A percentile compares a stretch with the other conserved stretches of the same genome.
Conservation (phyloP, 2,329 filamentous ascomycete genomes). For the Fusarium sp. region DNA sequence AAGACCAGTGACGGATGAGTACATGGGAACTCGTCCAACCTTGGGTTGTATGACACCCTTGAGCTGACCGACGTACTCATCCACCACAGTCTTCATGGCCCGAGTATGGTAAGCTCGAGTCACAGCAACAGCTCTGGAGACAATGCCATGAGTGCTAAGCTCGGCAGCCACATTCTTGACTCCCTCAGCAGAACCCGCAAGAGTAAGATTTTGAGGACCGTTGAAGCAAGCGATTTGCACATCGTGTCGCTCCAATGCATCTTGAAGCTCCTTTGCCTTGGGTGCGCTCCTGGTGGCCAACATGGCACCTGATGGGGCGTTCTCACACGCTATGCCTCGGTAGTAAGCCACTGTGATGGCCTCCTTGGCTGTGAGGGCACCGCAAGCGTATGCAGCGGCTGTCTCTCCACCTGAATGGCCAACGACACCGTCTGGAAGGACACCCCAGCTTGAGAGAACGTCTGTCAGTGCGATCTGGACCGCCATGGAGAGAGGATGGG, state of each 20-base stretch:
- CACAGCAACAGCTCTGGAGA: constrained; percentile 35
- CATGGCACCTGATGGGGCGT: constrained; percentile 36
- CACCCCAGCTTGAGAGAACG: constrained; percentile 36
- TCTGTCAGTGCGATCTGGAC: constrained; percentile 37
- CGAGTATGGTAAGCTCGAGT: constrained; percentile 40
- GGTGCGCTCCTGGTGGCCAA: constrained; percentile 34
- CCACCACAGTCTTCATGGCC: constrained; percentile 36
- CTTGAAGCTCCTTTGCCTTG: constrained; percentile 32
- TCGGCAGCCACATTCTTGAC: constrained; percentile 33
- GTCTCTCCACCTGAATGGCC: constrained; percentile 41
- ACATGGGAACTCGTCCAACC: constrained; percentile 32
- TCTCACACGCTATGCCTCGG: constrained; percentile 38
- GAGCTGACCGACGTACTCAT: constrained; percentile 34
- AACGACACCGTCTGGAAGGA: constrained; percentile 37
- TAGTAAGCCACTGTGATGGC: constrained; percentile 39
- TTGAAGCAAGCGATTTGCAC: constrained; percentile 43
- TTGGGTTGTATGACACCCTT: constrained; percentile 27
- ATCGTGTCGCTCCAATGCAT: constrained; percentile 28
- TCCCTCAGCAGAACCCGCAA: constrained; percentile 35
- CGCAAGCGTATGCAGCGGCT: constrained; percentile 39
- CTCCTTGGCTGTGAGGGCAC: constrained; percentile 38
- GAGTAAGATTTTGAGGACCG: constrained; percentile 39
- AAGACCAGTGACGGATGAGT: constrained; percentile 35
- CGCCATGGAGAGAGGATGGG: constrained; percentile 37
- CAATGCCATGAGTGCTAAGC: constrained; percentile 27